Conservation (phyloP, 306 rosid species). For the Acacia crassicarpa region DNA sequence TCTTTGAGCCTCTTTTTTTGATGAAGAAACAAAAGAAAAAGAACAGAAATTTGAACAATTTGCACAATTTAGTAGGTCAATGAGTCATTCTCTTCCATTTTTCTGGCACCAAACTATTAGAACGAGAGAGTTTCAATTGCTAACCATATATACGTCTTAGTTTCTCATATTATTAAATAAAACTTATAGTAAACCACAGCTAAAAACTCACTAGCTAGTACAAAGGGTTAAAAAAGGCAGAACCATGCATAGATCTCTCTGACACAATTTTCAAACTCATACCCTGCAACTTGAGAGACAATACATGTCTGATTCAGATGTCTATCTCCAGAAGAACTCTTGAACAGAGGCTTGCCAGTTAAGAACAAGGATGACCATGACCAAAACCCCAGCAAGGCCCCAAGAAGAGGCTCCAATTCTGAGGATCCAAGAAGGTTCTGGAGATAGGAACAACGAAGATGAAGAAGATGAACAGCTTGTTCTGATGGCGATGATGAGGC, state of each 20-base stretch:
- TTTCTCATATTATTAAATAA: conserved; percentile 30
- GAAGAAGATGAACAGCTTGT: conserved; percentile 59
- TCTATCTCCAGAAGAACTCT: conserved; percentile 73
- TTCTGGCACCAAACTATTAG: background rate
- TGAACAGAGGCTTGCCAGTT: conserved; percentile 70
- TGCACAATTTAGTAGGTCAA: background rate
- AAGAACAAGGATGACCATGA: conserved; percentile 71
- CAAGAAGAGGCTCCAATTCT: conserved; percentile 76
- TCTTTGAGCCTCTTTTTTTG: no score
- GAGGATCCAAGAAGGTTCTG: conserved; percentile 76
- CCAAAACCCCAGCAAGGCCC: conserved; percentile 73
- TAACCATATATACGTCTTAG: background rate
- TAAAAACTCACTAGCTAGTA: background rate
- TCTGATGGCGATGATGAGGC: conserved; percentile 73
- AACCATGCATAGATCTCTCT: background rate
- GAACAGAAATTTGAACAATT: no score
- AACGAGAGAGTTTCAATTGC: conserved; percentile 2
- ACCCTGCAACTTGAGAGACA: background rate
- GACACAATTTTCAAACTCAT: background rate
- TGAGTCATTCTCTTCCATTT: background rate
- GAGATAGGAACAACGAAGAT: conserved; percentile 45
- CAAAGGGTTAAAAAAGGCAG: background rate
- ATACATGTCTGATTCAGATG: background rate
- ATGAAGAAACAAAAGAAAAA: no score
- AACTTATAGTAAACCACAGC: background rate